phyloP scores from a whole-genome alignment of 2,329 filamentous ascomycete species.

The Endothia cerciana region DNA sequence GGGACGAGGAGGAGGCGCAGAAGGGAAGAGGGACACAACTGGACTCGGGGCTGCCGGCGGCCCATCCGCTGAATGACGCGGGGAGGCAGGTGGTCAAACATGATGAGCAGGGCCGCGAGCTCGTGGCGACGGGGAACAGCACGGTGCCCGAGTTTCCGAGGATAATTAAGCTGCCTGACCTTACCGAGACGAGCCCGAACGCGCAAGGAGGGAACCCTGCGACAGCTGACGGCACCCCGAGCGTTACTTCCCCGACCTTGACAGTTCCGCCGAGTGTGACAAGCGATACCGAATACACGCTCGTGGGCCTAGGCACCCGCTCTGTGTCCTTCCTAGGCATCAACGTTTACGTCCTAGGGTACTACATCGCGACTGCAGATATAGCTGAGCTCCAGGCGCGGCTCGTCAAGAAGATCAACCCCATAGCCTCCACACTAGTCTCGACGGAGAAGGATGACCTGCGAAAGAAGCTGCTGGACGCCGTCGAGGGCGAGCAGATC shows the following conservation, averaged over 20 bases:
- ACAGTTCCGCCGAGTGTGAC: constrained; percentile 32
- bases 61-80: constrained; percentile 52
- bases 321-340: constrained; percentile 89
- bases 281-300: constrained; percentile 73
- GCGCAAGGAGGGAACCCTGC: constrained; percentile 19
- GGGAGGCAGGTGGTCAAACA: constrained; percentile 64
- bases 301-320: constrained; percentile 85
- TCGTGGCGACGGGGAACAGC: constrained; percentile 80
- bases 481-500: constrained; percentile 67
- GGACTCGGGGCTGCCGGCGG: constrained; percentile 48
- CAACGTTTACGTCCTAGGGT: constrained; percentile 91
- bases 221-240: constrained; percentile 32
- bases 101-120: constrained; percentile 70
- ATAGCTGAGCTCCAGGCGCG: constrained; percentile 78
- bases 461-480: constrained; percentile 70
- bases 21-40: constrained; percentile 36
- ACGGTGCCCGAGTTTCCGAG: constrained; percentile 81
- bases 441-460: constrained; percentile 78
- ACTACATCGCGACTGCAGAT: constrained; percentile 86
- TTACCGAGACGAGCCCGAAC: constrained; percentile 30
- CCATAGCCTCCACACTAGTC: constrained; percentile 80
- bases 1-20: not conserved
- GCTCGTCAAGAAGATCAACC: constrained; percentile 76
- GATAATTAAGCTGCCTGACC: constrained; percentile 64
- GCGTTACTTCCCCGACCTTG: constrained; percentile 38